A percentile compares a stretch with the other conserved stretches of the same genome.
phyloP scores from a whole-genome alignment of 2,329 filamentous ascomycete genomes.

The Fragosphaeria purpurea region DNA sequence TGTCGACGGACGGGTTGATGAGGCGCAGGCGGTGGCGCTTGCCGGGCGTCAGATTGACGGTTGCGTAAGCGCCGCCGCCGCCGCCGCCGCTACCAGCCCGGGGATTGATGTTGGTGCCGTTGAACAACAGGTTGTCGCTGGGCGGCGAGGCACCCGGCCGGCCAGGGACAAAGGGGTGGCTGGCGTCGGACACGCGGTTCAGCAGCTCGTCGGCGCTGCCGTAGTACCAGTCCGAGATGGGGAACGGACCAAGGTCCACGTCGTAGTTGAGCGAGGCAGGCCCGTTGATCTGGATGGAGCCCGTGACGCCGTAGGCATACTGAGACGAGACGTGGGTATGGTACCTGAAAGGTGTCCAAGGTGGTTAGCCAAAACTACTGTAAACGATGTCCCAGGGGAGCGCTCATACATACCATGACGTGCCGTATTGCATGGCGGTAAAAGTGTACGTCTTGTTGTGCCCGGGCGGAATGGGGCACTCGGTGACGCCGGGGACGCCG shows the following conservation, averaged over 20 bases:
- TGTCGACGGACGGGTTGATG: slow-evolving; percentile 40
- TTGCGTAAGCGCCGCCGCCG: slow-evolving; percentile 22
- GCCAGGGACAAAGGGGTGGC: slow-evolving; percentile 6
- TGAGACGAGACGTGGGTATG: slow-evolving; percentile 40
- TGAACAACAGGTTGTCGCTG: slow-evolving; percentile 34
- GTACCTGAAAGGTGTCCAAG: slow-evolving; percentile 18
- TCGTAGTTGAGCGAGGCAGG: slow-evolving; percentile 31
- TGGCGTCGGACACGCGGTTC: slow-evolving; percentile 19
- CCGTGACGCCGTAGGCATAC: slow-evolving; percentile 40
- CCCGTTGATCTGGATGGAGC: slow-evolving; percentile 39
- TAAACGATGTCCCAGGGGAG: not conserved
- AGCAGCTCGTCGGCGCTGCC: slow-evolving; percentile 29
- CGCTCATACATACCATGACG: slow-evolving; percentile 18
- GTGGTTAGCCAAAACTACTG: slow-evolving; percentile 8
- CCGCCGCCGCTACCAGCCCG: slow-evolving; percentile 17
- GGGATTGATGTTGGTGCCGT: slow-evolving; percentile 30
- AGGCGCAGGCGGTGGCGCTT: slow-evolving; percentile 40
- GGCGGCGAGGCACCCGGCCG: slow-evolving; percentile 14
- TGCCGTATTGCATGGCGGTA: slow-evolving; percentile 26
- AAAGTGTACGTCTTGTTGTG: slow-evolving; percentile 25
- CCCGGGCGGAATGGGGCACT: slow-evolving; percentile 30
- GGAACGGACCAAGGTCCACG: slow-evolving; percentile 39
- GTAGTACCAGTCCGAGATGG: slow-evolving; percentile 47
- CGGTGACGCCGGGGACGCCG: slow-evolving; percentile 33
- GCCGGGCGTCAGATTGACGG: slow-evolving; percentile 28